Evolutionary conservation across 1,284 basidiomycete species (phyloP).

Genomic region (Inonotus hispidus): DNA sequence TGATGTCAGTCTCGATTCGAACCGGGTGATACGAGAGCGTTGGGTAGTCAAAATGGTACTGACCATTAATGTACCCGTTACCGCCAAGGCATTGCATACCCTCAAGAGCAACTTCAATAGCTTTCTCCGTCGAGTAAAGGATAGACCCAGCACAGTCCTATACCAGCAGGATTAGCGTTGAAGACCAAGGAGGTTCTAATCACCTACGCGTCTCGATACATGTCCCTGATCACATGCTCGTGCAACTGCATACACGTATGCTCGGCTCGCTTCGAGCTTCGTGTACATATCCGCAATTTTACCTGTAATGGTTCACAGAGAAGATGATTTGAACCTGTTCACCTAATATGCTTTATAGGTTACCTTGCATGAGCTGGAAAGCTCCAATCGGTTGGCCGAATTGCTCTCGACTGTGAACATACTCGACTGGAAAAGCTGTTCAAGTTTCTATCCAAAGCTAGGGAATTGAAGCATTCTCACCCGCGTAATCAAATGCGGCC

Average conservation of each 20-base stretch:
- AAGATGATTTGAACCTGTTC: too few species aligned
- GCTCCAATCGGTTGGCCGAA: conserved; percentile 85
- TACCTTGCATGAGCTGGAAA: conserved; percentile 95
- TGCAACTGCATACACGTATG: conserved; percentile 92
- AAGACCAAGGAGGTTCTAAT: conserved; percentile 18
- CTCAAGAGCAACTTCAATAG: conserved; percentile 86
- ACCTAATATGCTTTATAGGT: too few species aligned
- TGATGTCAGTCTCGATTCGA: too few species aligned
- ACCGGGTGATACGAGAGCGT: too few species aligned
- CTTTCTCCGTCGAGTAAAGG: conserved; percentile 84
- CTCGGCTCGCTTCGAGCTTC: conserved; percentile 80
- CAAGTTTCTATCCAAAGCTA: neutral
- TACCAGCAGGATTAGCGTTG: neutral
- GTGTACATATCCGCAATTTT: conserved; percentile 96
- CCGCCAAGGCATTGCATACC: conserved; percentile 90
- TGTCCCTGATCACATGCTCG: conserved; percentile 81
- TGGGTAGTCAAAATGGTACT: neutral
- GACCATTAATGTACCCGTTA: conserved; percentile 90
- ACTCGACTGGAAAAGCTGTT: conserved; percentile 48
- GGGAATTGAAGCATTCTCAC: neutral
- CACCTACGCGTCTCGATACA: conserved; percentile 71
- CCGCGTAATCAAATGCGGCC: conserved; percentile 83
- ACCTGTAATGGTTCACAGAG: too few species aligned
- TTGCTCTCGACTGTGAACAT: conserved; percentile 88
- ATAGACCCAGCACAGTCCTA: conserved; percentile 93